Base-by-base conservation (phyloP, 805 yeast species). In the Kazachstania viticola region DNA sequence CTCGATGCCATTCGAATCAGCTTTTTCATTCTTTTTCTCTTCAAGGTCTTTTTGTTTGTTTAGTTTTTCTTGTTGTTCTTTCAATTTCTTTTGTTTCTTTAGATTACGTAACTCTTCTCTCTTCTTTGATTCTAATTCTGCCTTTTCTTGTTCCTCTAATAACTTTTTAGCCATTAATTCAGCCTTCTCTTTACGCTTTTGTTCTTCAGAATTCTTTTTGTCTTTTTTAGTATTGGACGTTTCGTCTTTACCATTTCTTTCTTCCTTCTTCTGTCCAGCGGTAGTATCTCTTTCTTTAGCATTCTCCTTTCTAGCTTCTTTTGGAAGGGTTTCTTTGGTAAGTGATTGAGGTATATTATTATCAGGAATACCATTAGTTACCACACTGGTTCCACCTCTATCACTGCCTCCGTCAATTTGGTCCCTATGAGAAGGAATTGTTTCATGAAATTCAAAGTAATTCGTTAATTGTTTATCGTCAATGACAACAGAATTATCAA, bases 81-180 rank as follows among this genome's bases (percentile, higher is more conserved):
- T 38, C 22, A 31, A 18, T 26, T 40, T 38, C 23, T 34, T 33
- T 21, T 40, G 39, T 27, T 33, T 40, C 32, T 37, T 37, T n/a
- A 27, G 17, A 8, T 29, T 30, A 18, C 30, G 31, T 8, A 25
- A 9, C 14, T 34, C 38, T 29, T 29, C 32, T 23, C 35, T 29
- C n/a, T 33, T 35, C 22, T 33, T 36, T 14, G 19, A 18, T 17
- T 33, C 36, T 18, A 17, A 28, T 19, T 35, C 35, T 11, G 23
- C 31, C 29, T 28, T 32, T 22, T 36, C 42, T 25, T 41, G 37
- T 29, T 40, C 43, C 27, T 36, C 41, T 15, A 45, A 17, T 19
- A 44, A 33, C 25, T 44, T 33, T 35, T 36, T 35, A 19, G 56
- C 54, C 36, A 42, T 40, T 13, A 34, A 36, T 21, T 51, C 51